Base-by-base conservation (phyloP, 129 eudicot species). In the Logfia minima region DNA sequence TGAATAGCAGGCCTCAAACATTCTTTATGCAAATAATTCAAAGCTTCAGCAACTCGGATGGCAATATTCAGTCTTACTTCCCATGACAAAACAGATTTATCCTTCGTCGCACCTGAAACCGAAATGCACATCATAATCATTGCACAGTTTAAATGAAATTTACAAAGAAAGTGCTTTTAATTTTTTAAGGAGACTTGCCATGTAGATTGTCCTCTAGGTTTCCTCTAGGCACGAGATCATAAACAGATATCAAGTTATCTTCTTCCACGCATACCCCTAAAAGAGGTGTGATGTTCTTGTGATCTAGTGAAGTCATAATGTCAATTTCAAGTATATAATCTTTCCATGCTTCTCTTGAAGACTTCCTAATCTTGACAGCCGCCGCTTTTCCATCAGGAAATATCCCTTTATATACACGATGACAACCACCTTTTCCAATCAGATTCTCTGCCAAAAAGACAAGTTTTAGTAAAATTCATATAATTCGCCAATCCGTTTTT, bases 261-360 rank as follows among this genome's bases (percentile, higher is more conserved):
- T 95, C 93, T 60, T 92, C 96, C 59, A 88, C 80, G 24, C 97
- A 95, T 6, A 91, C 80, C 37, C 99, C 99, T 66, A 95, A 86
- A 71, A 95, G 87, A 37, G 92, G 92, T 3, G 94, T 84, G 41
- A 91, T 88, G 77, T 85, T 85, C 78, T 83, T 83, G 87, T 95
- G 99, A 72, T 85, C 83, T 79, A 91, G 65, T 19, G 94, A 83
- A 39, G 97, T 89, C 94, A 91, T 83, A 61, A 95, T 86, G 58
- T 95, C 90, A 56, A 95, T 87, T 87, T 95, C 99, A 31, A 55
- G 79, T 3, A 85, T 77, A 71, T 91, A 95, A 80, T 88, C 85
- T 69, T 91, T 88, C 99, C 99, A 86, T 8, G 96, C 86, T 85
- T 88, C 97, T 85, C 79, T 91, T 29, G 97, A 89, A 1, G 94